Evolutionary conservation across 495 filamentous ascomycete genomes (phyloP), one percentile per base, ranked within the genome.

Genomic region (Jackrogersella minutella): DNA sequence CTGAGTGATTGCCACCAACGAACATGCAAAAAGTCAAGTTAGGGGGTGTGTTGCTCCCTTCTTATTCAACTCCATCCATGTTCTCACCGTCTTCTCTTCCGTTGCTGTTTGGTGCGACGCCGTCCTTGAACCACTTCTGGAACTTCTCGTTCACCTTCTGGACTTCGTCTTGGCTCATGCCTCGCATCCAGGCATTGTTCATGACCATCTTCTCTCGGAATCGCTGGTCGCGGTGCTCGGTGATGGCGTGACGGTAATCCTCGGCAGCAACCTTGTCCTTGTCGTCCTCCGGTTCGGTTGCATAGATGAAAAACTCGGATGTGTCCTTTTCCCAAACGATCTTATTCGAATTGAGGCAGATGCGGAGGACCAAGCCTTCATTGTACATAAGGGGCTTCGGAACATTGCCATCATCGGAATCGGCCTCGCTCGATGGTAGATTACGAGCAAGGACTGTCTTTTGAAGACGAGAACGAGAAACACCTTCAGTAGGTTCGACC

Each of bases 401-500:
- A 0, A 73, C 75, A n/a, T 77, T 74, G 39, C 76, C 78, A 22
- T 82, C 81, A 17, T 83, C 80, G 1, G 76, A 71, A 19, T 81
- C 74, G 16, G 66, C 52, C 31, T 78, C 75, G 55, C 84, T 83
- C 14, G 82, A 78, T 0, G 88, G 87, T 17, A 93, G 81, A 77
- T 90, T 95, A 61, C 92, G 90, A 65, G 88, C 86, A 9, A 96
- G 81, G 81, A 92, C 43, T 81, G 88, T 77, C 83, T 87, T 79
- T 73, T 79, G 81, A 70, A 96, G 81, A 17, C 84, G 83, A 5
- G 82, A 82, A 37, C 87, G 82, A 5, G 83, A 79, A 5, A 97
- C 83, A 24, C 91, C 91, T 76, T 99, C 96, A 11, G 96, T 99
- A 5, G 90, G 91, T 58, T 96, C 93, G 40, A 92, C 82, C 72